phyloP scores from a whole-genome alignment of 768 basidiomycete species.

The Gymnopilus junonius region DNA sequence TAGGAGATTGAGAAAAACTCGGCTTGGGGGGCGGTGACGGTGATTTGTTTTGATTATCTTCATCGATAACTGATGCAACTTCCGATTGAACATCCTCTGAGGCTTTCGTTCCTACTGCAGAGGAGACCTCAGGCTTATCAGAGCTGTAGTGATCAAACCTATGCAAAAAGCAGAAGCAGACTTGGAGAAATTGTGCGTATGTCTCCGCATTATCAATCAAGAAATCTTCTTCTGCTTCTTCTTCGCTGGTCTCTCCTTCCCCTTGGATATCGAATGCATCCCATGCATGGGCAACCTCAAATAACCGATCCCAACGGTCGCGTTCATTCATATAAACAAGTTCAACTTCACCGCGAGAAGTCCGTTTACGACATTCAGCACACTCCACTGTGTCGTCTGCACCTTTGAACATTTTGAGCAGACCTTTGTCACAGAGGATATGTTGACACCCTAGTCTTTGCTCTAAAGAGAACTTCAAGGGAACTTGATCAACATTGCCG shows the following conservation, averaged over 20 bases:
- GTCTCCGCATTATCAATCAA: constrained; percentile 22
- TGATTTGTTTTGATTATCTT: background rate
- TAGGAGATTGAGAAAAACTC: constrained; percentile 34
- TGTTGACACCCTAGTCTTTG: constrained; percentile 50
- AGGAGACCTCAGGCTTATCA: constrained; percentile 1
- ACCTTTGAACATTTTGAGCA: constrained; percentile 31
- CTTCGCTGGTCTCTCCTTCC: constrained; percentile 43
- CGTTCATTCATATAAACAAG: constrained; percentile 40
- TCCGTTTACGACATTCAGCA: constrained; percentile 38
- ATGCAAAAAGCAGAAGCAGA: background rate
- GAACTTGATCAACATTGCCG: background rate
- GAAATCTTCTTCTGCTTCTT: constrained; percentile 45
- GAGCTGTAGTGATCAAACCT: background rate
- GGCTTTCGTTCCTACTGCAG: constrained; percentile 14
- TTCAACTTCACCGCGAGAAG: constrained; percentile 36
- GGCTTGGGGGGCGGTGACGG: constrained; percentile 8
- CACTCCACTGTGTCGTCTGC: constrained; percentile 38
- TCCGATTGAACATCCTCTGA: constrained; percentile 13
- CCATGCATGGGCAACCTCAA: constrained; percentile 43
- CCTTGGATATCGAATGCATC: constrained; percentile 39
- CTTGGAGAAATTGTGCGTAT: constrained; percentile 8
- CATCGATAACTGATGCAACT: background rate
- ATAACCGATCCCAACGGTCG: constrained; percentile 47
- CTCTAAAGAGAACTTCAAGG: background rate
- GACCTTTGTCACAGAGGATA: constrained; percentile 43